A percentile compares a stretch with the other conserved stretches of the same genome.
These are phyloP conservation scores for Podospora anserina DNA, from an alignment of 495 filamentous ascomycete species.

Conservation along the genomic window DNA sequence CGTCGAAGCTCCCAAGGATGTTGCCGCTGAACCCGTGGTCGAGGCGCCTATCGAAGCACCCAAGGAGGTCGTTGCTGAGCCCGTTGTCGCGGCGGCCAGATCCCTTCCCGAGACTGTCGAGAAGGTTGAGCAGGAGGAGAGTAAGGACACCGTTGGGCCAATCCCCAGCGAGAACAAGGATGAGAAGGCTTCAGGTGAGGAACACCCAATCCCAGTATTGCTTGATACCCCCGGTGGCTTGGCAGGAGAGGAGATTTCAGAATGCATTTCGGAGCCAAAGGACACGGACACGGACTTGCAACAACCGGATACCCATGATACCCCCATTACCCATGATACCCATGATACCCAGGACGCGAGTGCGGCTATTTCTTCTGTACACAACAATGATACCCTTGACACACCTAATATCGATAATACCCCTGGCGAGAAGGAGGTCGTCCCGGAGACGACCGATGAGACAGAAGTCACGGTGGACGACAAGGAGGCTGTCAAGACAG, in stretches of 20 bases:
- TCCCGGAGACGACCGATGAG: slow-evolving; percentile 10
- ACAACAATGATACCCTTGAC: slow-evolving; percentile 18
- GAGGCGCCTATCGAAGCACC: slow-evolving; percentile 16
- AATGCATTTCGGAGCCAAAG: slow-evolving; percentile 33
- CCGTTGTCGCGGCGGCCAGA: not conserved
- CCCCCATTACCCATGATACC: slow-evolving; percentile 5
- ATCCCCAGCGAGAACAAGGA: slow-evolving; percentile 35
- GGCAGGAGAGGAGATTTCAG: slow-evolving; percentile 30
- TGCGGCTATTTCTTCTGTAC: slow-evolving; percentile 17
- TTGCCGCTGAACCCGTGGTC: slow-evolving; percentile 15
- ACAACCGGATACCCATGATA: slow-evolving; percentile 22
- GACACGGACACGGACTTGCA: slow-evolving; percentile 27
- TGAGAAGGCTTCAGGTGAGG: slow-evolving; percentile 41
- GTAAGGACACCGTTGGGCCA: slow-evolving; percentile 36
- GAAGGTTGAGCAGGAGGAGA: slow-evolving; percentile 31
- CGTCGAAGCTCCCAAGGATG: slow-evolving; percentile 15
- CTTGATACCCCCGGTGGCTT: slow-evolving; percentile 32
- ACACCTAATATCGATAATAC: slow-evolving; percentile 19
- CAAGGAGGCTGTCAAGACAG: not conserved
- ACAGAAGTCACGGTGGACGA: not conserved
- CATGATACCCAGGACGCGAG: slow-evolving; percentile 21
- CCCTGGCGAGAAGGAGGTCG: slow-evolving; percentile 15
- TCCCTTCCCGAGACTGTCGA: not conserved
- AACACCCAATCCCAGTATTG: slow-evolving; percentile 33
- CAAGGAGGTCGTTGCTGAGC: slow-evolving; percentile 16